Evolutionary conservation across 108 stramenopile genomes (phyloP), one percentile per base, ranked within the genome.

Genomic region (Mediolabrus comicus): DNA sequence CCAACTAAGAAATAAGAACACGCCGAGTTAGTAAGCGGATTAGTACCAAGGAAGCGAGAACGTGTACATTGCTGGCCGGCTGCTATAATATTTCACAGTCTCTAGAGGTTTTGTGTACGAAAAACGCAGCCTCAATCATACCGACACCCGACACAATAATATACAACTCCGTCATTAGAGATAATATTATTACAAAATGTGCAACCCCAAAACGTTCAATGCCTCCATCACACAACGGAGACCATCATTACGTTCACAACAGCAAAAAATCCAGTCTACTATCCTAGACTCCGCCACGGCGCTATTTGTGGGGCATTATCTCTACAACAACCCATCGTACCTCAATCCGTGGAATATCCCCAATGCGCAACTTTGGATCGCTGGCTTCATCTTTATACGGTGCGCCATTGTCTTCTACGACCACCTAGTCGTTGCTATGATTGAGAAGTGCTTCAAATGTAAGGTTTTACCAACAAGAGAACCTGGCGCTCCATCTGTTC

Each of bases 311-410:
- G 12, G 67, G 13, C 52, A 49, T 13, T 75, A 74, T 52, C 51
- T 81, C n/a, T 75, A 77, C 71, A 56, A 58, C 29, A 51, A 82
- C 56, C 84, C 88, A 8, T 73, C 74, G 4, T 81, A 74, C 27
- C 71, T 89, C 56, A 85, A 89, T 70, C 88, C 88, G 10, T 89
- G 85, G 86, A 49, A 74, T 19, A 43, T 89, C 17, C 73, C 71
- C 7, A 46, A 61, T 35, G 49, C 43, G 34, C 62, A 74, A 36
- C 10, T 62, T 30, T 89, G 88, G 88, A 27, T 81, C 1, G 22
- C 72, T 3, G 86, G 84, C 12, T 84, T 69, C 43, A 59, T 80
- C 9, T 52, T 35, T 26, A 86, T 89, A 24, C 84, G 88, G 36
- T 68, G 58, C 24, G 86, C 84, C 29, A 81, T 89, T 35, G 61